These are phyloP conservation scores for Globisporangium heterothallicum DNA, from an alignment of 352 stramenopile species.

Conservation along the genomic window DNA sequence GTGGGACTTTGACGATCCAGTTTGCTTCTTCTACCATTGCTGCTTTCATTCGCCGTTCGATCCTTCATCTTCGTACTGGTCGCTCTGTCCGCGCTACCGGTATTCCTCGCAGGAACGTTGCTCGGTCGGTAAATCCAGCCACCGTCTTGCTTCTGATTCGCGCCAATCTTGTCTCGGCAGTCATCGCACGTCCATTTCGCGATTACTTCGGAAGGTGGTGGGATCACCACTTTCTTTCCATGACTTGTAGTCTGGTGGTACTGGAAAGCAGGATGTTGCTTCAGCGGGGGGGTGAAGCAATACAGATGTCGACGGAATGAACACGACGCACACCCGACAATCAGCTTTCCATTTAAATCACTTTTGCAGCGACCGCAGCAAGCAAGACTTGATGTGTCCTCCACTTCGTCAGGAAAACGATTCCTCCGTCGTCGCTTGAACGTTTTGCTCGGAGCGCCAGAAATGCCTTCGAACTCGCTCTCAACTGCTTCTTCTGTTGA, in stretches of 20 bases:
- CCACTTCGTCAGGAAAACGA: not conserved
- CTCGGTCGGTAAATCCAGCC: not conserved
- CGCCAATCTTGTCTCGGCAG: slow-evolving; percentile 12
- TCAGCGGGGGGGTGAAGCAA: slow-evolving; percentile 57
- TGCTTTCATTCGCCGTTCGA: not conserved
- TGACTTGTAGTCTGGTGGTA: slow-evolving; percentile 10
- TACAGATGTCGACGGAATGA: slow-evolving; percentile 58
- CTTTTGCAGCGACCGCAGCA: slow-evolving; percentile 51
- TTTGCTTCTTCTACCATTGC: too few relatives aligned
- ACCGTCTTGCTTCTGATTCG: not conserved
- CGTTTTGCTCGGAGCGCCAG: not conserved
- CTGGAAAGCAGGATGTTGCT: slow-evolving; percentile 45
- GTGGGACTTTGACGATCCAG: not conserved
- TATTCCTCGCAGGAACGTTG: not conserved
- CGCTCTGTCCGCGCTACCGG: not conserved
- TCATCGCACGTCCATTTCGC: slow-evolving; percentile 22
- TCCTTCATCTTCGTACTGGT: not conserved
- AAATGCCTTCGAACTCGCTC: not conserved
- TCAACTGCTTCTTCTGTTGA: not conserved
- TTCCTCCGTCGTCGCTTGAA: not conserved
- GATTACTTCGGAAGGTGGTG: slow-evolving; percentile 10
- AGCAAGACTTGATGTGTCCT: not conserved
- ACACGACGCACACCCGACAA: slow-evolving; percentile 43
- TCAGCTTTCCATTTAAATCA: slow-evolving; percentile 61
- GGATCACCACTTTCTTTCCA: slow-evolving; percentile 6